Evolutionary conservation across 2,329 filamentous ascomycete genomes (phyloP).

Genomic region (Colletotrichum higginsianum): DNA sequence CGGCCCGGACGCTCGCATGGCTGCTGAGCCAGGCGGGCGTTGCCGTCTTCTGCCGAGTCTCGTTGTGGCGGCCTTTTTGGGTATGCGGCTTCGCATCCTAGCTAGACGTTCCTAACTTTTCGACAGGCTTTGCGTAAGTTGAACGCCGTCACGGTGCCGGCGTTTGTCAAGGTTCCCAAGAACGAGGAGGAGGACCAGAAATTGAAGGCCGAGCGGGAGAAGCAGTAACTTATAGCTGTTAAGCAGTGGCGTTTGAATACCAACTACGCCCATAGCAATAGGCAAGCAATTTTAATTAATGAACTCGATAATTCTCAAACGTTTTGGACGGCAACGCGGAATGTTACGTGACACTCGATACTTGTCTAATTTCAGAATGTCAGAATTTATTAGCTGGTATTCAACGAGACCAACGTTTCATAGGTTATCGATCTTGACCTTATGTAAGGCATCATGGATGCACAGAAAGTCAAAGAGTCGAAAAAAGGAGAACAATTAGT

Average conservation of each 20-base stretch:
- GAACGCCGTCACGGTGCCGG: conserved; percentile 54
- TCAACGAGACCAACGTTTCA: too few species aligned
- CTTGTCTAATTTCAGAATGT: too few species aligned
- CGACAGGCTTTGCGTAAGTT: conserved; percentile 53
- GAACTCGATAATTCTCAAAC: too few species aligned
- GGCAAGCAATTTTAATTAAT: too few species aligned
- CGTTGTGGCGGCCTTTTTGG: conserved; percentile 45
- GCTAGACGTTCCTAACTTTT: conserved; percentile 10
- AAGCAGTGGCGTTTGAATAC: too few species aligned
- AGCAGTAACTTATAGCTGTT: neutral
- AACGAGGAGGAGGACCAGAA: conserved; percentile 53
- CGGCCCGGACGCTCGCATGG: neutral
- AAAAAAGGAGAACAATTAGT: too few species aligned
- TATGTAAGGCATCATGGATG: too few species aligned
- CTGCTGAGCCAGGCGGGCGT: conserved; percentile 20
- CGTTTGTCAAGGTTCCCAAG: conserved; percentile 53
- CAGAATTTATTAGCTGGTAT: too few species aligned
- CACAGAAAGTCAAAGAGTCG: too few species aligned
- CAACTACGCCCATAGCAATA: accelerated
- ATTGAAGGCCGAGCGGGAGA: conserved; percentile 50
- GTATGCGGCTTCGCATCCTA: conserved; percentile 27
- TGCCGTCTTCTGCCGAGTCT: conserved; percentile 39
- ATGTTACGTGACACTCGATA: too few species aligned
- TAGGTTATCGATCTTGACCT: too few species aligned
- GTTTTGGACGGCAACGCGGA: too few species aligned